Conservation (phyloP, 805 yeast species). For the Metschnikowia rubicola region DNA sequence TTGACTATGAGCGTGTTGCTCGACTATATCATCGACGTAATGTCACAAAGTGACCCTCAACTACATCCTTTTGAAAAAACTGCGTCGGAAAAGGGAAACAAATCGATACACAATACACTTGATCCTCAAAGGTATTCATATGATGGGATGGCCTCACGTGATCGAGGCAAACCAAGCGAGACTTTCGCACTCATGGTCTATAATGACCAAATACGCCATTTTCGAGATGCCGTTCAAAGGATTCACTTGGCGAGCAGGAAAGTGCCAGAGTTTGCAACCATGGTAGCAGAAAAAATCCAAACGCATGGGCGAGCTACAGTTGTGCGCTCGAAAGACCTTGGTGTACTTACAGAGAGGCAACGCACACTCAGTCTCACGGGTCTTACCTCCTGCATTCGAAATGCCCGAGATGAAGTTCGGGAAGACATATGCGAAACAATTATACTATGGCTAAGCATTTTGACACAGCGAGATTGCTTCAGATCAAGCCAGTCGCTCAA, state of each 20-base stretch:
- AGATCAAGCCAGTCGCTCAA: slow-evolving; percentile 47
- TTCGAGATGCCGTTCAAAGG: slow-evolving; percentile 66
- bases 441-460: slow-evolving; percentile 58
- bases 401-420: slow-evolving; percentile 65
- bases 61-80: slow-evolving; percentile 27
- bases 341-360: slow-evolving; percentile 51
- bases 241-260: slow-evolving; percentile 63
- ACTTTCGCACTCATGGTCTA: slow-evolving; percentile 59
- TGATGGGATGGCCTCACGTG: slow-evolving; percentile 30
- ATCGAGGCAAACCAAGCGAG: slow-evolving; percentile 35
- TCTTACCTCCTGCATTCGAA: slow-evolving; percentile 60
- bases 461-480: slow-evolving; percentile 52
- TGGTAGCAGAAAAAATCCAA: slow-evolving; percentile 67
- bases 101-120: slow-evolving; percentile 31
- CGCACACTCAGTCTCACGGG: slow-evolving; percentile 60
- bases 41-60: slow-evolving; percentile 47
- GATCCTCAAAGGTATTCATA: slow-evolving; percentile 43
- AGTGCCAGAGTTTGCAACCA: slow-evolving; percentile 60
- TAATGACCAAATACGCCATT: slow-evolving; percentile 78
- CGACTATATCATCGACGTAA: slow-evolving; percentile 62
- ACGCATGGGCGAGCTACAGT: slow-evolving; percentile 67
- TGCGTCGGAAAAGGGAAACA: slow-evolving; percentile 22
- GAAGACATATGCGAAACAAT: slow-evolving; percentile 80
- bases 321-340: slow-evolving; percentile 50
- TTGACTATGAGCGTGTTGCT: slow-evolving; percentile 45